Percentiles rank a stretch among this genome's conserved stretches.
Conservation (phyloP, 2,329 filamentous ascomycete species). For the Talaromyces funiculosus region DNA sequence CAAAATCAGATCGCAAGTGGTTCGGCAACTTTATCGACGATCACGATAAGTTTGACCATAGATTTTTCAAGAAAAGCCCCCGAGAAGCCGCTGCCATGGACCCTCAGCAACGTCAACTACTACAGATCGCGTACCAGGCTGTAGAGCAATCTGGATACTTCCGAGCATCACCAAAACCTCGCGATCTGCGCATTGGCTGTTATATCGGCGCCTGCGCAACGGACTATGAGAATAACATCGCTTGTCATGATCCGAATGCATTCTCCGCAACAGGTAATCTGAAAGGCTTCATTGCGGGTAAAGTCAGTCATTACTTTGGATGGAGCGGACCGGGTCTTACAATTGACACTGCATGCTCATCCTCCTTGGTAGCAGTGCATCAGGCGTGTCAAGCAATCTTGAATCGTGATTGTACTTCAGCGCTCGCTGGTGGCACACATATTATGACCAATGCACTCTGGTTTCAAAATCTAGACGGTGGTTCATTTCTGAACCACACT, state of each 20-base stretch:
- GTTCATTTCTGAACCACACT: constrained; percentile 48
- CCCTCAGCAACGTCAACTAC: constrained; percentile 23
- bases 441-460: constrained; percentile 25
- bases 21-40: constrained; percentile 14
- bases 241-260: constrained; percentile 25
- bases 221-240: constrained; percentile 27
- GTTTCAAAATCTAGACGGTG: constrained; percentile 29
- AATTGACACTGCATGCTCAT: constrained; percentile 45
- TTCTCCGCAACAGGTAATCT: constrained; percentile 26
- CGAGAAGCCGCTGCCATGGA: constrained; percentile 23
- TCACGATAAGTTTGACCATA: constrained; percentile 20
- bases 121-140: constrained; percentile 24
- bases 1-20: constrained; percentile 14
- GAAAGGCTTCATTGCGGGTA: constrained; percentile 36
- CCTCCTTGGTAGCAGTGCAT: constrained; percentile 34
- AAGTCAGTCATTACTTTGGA: constrained; percentile 37
- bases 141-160: constrained; percentile 5
- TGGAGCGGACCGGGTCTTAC: constrained; percentile 38
- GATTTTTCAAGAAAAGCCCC: constrained; percentile 22
- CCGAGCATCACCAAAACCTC: not conserved
- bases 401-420: constrained; percentile 23
- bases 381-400: constrained; percentile 28
- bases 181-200: constrained; percentile 18
- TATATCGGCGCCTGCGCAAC: constrained; percentile 22
- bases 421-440: constrained; percentile 21